phyloP scores from a whole-genome alignment of 139 green algal genomes.

The Nannochloris sp. region DNA sequence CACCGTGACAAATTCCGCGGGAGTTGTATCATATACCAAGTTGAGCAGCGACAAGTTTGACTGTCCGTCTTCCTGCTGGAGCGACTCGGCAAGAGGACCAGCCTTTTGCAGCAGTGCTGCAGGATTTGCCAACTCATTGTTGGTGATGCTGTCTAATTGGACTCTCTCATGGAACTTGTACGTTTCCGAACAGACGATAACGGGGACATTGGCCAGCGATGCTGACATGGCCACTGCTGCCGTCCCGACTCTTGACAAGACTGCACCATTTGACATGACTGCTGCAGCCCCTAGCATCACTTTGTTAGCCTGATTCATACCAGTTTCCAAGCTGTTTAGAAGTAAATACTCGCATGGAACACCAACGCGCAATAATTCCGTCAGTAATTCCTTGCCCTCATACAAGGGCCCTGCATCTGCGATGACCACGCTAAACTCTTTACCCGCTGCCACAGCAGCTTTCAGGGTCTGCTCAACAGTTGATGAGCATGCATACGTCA shows the following conservation, averaged over 20 bases:
- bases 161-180: conserved; percentile 85
- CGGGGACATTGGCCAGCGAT: conserved; percentile 54
- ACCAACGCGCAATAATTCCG: conserved; percentile 40
- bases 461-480: conserved; percentile 52
- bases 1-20: conserved; percentile 80
- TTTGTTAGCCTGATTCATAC: conserved; percentile 70
- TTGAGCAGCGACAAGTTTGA: conserved; percentile 49
- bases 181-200: conserved; percentile 88
- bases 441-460: conserved; percentile 35
- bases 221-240: conserved; percentile 80
- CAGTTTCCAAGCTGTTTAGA: conserved; percentile 66
- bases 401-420: conserved; percentile 71
- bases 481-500: conserved; percentile 76
- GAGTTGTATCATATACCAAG: conserved; percentile 91
- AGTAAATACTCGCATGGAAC: conserved; percentile 70
- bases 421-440: conserved; percentile 73
- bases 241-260: conserved; percentile 72
- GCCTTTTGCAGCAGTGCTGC: conserved; percentile 29
- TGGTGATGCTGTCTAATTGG: conserved; percentile 84
- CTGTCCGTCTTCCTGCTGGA: not conserved
- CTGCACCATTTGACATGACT: conserved; percentile 87
- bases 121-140: conserved; percentile 91
- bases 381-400: conserved; percentile 65
- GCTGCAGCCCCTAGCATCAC: conserved; percentile 82
- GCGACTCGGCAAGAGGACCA: not conserved